phyloP scores from a whole-genome alignment of 2,329 filamentous ascomycete species.

The Didymellaceae sp. region DNA sequence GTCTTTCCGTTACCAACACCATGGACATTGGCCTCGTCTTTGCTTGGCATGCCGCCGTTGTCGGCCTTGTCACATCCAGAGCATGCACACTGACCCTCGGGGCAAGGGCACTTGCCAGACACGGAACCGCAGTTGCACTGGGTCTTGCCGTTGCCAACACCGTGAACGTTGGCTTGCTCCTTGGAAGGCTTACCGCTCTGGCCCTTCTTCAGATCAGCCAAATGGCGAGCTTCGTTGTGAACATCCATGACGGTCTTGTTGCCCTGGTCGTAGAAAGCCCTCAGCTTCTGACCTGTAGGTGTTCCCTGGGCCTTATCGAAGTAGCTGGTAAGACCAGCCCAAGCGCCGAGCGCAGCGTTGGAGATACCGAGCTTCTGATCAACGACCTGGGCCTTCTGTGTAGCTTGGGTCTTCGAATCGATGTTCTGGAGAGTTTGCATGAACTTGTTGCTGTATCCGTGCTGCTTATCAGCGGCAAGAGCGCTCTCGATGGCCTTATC shows the following conservation, averaged over 20 bases:
- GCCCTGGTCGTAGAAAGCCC: conserved; percentile 83
- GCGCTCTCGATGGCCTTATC: conserved; percentile 79
- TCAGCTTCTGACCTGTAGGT: conserved; percentile 85
- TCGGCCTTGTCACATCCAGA: conserved; percentile 53
- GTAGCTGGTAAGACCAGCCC: conserved; percentile 79
- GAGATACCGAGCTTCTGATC: conserved; percentile 86
- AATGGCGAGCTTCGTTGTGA: conserved; percentile 84
- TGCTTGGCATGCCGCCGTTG: conserved; percentile 26
- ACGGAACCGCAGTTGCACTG: conserved; percentile 57
- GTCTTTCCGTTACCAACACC: conserved; percentile 52
- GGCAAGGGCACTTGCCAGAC: conserved; percentile 54
- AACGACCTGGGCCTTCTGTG: conserved; percentile 81
- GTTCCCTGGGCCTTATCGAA: conserved; percentile 92
- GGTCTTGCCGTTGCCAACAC: conserved; percentile 51
- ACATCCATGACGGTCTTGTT: conserved; percentile 93
- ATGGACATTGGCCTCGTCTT: conserved; percentile 51
- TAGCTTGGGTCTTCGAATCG: conserved; percentile 85
- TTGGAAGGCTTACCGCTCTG: conserved; percentile 26
- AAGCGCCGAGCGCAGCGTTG: conserved; percentile 71
- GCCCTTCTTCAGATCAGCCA: conserved; percentile 82
- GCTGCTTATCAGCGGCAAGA: conserved; percentile 86
- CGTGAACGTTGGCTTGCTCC: conserved; percentile 50
- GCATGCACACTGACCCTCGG: conserved; percentile 56
- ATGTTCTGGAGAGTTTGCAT: conserved; percentile 75
- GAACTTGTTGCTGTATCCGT: conserved; percentile 84